A percentile compares a stretch with the other conserved stretches of the same genome.
These are phyloP conservation scores for Boechera stricta DNA, from an alignment of 345 rosid species.

Conservation along the genomic window DNA sequence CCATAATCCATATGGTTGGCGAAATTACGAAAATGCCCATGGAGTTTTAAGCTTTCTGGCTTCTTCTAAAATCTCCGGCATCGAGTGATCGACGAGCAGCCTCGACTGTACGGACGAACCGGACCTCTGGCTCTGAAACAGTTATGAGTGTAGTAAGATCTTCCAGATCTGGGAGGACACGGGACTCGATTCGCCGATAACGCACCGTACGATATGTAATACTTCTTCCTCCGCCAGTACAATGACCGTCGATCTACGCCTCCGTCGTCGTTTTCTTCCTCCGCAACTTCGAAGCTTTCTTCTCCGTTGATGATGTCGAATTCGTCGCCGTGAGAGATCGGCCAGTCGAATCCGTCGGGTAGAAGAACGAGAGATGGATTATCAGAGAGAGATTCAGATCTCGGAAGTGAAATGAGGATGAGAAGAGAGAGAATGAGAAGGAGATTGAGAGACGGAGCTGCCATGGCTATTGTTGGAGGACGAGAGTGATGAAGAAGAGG, in stretches of 20 bases:
- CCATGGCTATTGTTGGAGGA: conserved; percentile 26
- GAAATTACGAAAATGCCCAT: conserved; percentile 36
- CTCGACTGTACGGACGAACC: conserved; percentile 76
- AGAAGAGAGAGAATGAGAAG: conserved; percentile 32
- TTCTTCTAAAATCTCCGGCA: conserved; percentile 64
- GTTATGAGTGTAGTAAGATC: conserved; percentile 89
- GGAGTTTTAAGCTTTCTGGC: background rate
- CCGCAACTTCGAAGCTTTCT: conserved; percentile 15
- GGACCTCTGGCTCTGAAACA: conserved; percentile 70
- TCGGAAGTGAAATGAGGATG: conserved; percentile 18
- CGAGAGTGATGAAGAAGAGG: background rate
- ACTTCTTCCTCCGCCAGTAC: conserved; percentile 65
- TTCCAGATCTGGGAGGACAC: conserved; percentile 93
- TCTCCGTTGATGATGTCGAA: conserved; percentile 30
- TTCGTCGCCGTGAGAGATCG: conserved; percentile 44
- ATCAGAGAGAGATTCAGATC: conserved; percentile 42
- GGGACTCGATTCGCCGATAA: conserved; percentile 82
- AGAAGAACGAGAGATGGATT: conserved; percentile 50
- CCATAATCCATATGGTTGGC: background rate
- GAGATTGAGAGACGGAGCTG: conserved; percentile 28
- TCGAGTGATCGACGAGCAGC: conserved; percentile 75
- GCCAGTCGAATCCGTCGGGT: conserved; percentile 63
- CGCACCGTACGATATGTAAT: conserved; percentile 92
- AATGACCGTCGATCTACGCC: conserved; percentile 62
- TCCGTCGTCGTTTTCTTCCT: conserved; percentile 38